Evolutionary conservation across 83 land plant species (phyloP).

Genomic region (Thuja plicata): DNA sequence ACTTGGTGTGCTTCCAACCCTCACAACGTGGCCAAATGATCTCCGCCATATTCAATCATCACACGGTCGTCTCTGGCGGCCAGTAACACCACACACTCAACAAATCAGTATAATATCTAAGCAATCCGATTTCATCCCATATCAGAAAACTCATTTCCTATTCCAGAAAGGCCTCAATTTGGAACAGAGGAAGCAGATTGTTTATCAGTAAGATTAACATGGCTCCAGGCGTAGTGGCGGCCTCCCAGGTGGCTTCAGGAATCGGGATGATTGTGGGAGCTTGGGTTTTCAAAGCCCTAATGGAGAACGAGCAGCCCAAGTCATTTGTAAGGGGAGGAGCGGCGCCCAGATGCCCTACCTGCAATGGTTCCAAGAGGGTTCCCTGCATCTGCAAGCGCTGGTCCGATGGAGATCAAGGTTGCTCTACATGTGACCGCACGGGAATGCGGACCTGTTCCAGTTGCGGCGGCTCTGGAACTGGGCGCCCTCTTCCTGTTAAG

Average conservation of each 20-base stretch:
- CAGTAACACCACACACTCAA: no score
- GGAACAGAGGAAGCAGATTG: no score
- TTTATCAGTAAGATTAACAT: background rate
- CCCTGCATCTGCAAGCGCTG: conserved; percentile 53
- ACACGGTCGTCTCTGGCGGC: no score
- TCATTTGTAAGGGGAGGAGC: background rate
- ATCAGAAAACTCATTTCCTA: no score
- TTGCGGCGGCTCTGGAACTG: conserved; percentile 60
- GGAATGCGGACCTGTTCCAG: conserved; percentile 48
- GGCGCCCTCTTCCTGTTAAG: conserved; percentile 44
- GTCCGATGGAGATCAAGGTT: conserved; percentile 58
- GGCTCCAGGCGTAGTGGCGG: conserved; percentile 4
- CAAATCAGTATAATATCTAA: no score
- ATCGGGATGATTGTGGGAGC: conserved; percentile 1
- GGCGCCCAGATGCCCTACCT: conserved; percentile 34
- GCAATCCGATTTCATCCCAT: no score
- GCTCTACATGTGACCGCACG: conserved; percentile 45
- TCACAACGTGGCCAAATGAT: no score
- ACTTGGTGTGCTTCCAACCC: no score
- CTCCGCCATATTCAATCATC: no score
- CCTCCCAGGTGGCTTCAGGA: conserved; percentile 1
- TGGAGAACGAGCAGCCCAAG: background rate
- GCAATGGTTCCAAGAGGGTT: conserved; percentile 47
- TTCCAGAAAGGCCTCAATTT: no score
- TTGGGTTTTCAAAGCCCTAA: conserved; percentile 1